Evolutionary conservation across 352 stramenopile species (phyloP).

Genomic region (Phytophthora sp.): DNA sequence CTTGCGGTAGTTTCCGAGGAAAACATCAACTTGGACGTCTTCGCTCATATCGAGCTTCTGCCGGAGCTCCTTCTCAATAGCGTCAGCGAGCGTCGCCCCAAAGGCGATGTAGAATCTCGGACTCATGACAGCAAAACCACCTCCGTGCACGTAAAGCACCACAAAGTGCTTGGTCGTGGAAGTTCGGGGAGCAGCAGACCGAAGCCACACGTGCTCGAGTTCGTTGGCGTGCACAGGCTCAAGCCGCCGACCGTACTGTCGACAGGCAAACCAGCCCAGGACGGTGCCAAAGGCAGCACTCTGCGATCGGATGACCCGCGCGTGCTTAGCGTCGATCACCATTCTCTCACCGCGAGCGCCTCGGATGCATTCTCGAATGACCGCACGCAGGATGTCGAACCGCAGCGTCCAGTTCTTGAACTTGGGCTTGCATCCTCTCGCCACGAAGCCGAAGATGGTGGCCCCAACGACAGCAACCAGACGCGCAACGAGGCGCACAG

Average conservation of each 20-base stretch:
- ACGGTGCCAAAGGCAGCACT: constrained; percentile 34
- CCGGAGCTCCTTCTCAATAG: constrained; percentile 32
- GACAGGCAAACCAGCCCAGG: constrained; percentile 35
- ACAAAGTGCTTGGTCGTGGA: constrained; percentile 29
- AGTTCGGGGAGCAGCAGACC: constrained; percentile 2
- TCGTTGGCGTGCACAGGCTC: constrained; percentile 35
- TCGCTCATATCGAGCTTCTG: constrained; percentile 1
- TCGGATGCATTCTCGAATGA: constrained; percentile 32
- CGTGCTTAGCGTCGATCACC: constrained; percentile 35
- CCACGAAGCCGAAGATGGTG: constrained; percentile 26
- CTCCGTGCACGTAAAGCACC: constrained; percentile 66
- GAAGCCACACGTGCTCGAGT: constrained; percentile 52
- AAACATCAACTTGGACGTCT: constrained; percentile 37
- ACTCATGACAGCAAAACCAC: constrained; percentile 52
- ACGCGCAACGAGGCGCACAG: constrained; percentile 23
- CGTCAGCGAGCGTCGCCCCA: constrained; percentile 24
- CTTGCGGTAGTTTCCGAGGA: constrained; percentile 61
- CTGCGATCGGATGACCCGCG: constrained; percentile 38
- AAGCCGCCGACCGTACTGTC: constrained; percentile 24
- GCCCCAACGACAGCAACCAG: constrained; percentile 16
- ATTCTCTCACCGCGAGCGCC: constrained; percentile 33
- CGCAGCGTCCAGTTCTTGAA: constrained; percentile 55
- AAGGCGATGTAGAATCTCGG: constrained; percentile 48
- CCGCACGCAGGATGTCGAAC: constrained; percentile 43
- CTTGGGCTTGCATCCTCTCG: constrained; percentile 34